A percentile compares a stretch with the other conserved stretches of the same genome.
Evolutionary conservation across 208 protist genomes (phyloP).

Genomic region (Leishmania tarentolae): DNA sequence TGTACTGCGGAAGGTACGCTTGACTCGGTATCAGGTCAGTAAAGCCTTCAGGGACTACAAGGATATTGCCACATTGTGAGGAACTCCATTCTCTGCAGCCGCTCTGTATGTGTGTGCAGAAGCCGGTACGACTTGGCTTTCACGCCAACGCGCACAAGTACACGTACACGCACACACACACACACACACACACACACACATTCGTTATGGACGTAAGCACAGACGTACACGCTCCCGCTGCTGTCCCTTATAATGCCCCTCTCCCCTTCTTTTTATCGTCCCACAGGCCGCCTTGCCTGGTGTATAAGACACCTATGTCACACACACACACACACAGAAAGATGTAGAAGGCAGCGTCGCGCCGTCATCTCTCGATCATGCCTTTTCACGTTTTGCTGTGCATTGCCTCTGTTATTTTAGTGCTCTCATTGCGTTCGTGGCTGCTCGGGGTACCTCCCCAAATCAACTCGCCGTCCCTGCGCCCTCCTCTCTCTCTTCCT

Average conservation of each 20-base stretch:
- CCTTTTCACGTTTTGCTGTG: not conserved
- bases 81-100: not conserved
- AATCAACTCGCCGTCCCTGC: not conserved
- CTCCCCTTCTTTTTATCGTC: not conserved
- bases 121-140: not conserved
- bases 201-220: not conserved
- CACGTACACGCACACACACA: not conserved
- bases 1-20: constrained; percentile 53
- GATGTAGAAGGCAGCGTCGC: not conserved
- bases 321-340: not conserved
- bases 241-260: not conserved
- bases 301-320: too few species aligned
- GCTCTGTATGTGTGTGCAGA: not conserved
- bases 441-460: not conserved
- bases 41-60: constrained; percentile 41
- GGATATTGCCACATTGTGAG: constrained; percentile 22
- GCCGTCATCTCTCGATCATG: not conserved
- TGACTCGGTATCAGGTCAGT: constrained; percentile 84
- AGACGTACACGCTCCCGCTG: not conserved
- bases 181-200: too few species aligned
- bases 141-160: not conserved
- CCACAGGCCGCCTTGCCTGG: not conserved
- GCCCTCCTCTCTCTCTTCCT: not conserved
- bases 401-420: not conserved
- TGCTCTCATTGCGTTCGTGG: not conserved